Evolutionary conservation across 2,329 filamentous ascomycete genomes (phyloP).

Genomic region (Lecanosticta acicola): DNA sequence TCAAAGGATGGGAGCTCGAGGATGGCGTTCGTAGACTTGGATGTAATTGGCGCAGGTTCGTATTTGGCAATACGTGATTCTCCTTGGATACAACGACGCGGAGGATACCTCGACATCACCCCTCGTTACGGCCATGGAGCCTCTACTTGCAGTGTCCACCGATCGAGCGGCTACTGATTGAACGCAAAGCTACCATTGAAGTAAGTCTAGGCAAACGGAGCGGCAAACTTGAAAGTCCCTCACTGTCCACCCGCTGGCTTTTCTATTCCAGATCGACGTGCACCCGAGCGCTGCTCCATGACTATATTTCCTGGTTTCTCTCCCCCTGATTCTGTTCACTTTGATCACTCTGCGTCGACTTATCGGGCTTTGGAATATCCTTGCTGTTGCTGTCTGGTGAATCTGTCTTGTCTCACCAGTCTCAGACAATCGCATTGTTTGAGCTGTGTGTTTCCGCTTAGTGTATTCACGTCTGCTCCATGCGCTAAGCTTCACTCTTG

Average conservation of each 20-base stretch:
- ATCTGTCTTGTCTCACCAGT: not conserved
- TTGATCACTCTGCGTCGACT: not conserved
- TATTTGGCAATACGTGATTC: too few species aligned
- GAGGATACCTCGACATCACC: not conserved
- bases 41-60: constrained; percentile 71
- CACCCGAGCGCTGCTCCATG: too few species aligned
- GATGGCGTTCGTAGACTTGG: constrained; percentile 64
- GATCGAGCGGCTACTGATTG: too few species aligned
- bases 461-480: not conserved
- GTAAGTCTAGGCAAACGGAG: too few species aligned
- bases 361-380: not conserved
- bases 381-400: not conserved
- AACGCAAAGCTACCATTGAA: too few species aligned
- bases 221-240: too few species aligned
- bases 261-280: too few species aligned
- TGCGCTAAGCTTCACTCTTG: not conserved
- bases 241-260: too few species aligned
- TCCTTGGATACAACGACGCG: not conserved
- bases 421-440: not conserved
- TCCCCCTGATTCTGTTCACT: too few species aligned
- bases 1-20: constrained; percentile 71
- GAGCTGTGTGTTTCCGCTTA: not conserved
- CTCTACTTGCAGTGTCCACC: not conserved
- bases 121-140: not conserved
- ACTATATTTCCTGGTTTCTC: too few species aligned